Evolutionary conservation across 768 basidiomycete genomes (phyloP).

Genomic region (Suillus lakei): DNA sequence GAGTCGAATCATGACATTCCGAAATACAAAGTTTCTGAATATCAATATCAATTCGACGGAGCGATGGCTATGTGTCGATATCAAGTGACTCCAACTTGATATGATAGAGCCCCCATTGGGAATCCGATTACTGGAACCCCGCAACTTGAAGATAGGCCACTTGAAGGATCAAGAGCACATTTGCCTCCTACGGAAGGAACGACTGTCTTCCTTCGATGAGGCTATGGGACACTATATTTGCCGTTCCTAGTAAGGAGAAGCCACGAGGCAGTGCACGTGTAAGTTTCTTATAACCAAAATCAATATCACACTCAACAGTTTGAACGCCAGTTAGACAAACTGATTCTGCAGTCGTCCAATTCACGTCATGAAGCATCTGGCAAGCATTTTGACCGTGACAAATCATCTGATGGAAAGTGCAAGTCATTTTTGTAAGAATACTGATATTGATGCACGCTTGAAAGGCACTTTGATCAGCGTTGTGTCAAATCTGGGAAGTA

Average conservation of each 20-base stretch:
- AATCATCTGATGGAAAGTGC: not conserved
- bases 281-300: not conserved
- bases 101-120: too few relatives aligned
- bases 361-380: not conserved
- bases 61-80: too few relatives aligned
- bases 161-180: not conserved
- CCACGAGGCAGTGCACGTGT: not conserved
- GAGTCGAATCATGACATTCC: too few relatives aligned
- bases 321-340: not conserved
- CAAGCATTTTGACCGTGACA: not conserved
- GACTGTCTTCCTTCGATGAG: not conserved
- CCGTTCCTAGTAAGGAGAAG: too few relatives aligned
- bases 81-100: too few relatives aligned
- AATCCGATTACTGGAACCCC: not conserved
- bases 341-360: not conserved
- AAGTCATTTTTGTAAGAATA: not conserved
- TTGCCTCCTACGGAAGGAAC: not conserved
- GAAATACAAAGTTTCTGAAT: too few relatives aligned
- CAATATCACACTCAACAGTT: not conserved
- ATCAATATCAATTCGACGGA: too few relatives aligned
- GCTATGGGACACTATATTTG: not conserved
- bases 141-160: not conserved
- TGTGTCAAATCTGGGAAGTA: not conserved
- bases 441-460: too few relatives aligned
- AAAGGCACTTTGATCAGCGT: too few relatives aligned